Percentiles rank a stretch among this genome's conserved stretches.
These are phyloP conservation scores for Coccomyxa sp. DNA, from an alignment of 139 green algal species.

Conservation along the genomic window DNA sequence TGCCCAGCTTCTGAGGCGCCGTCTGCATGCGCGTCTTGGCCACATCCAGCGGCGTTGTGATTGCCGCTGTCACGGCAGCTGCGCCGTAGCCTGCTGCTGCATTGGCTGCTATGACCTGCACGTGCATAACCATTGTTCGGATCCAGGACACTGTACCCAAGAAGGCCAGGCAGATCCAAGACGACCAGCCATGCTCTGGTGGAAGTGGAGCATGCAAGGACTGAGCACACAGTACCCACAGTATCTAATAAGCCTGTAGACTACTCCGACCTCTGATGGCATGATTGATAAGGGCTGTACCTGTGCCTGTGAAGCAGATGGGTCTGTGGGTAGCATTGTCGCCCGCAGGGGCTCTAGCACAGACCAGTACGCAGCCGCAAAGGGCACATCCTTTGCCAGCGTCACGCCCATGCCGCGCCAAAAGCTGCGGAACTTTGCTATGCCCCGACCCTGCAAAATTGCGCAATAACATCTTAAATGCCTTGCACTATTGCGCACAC, in stretches of 20 bases:
- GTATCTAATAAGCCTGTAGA: too few species aligned
- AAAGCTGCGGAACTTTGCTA: slow-evolving; percentile 25
- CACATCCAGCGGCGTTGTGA: slow-evolving; percentile 12
- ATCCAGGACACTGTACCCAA: neutral
- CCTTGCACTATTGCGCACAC: neutral
- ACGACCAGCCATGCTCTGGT: too few species aligned
- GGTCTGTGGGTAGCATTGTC: slow-evolving; percentile 23
- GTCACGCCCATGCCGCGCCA: slow-evolving; percentile 79
- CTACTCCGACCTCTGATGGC: too few species aligned
- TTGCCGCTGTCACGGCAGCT: neutral
- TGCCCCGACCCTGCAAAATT: neutral
- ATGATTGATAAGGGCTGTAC: too few species aligned
- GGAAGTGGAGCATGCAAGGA: too few species aligned
- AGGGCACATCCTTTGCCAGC: slow-evolving; percentile 88
- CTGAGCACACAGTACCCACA: too few species aligned
- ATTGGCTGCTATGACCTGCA: neutral
- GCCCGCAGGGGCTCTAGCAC: slow-evolving; percentile 75
- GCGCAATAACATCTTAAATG: neutral
- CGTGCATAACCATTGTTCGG: neutral
- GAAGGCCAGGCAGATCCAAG: neutral
- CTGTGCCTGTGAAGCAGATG: neutral
- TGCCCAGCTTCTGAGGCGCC: neutral
- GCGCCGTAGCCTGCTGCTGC: neutral
- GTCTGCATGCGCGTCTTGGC: slow-evolving; percentile 2
- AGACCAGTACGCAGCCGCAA: slow-evolving; percentile 90